Base-by-base conservation (phyloP, 768 basidiomycete species). In the Russula abietina region DNA sequence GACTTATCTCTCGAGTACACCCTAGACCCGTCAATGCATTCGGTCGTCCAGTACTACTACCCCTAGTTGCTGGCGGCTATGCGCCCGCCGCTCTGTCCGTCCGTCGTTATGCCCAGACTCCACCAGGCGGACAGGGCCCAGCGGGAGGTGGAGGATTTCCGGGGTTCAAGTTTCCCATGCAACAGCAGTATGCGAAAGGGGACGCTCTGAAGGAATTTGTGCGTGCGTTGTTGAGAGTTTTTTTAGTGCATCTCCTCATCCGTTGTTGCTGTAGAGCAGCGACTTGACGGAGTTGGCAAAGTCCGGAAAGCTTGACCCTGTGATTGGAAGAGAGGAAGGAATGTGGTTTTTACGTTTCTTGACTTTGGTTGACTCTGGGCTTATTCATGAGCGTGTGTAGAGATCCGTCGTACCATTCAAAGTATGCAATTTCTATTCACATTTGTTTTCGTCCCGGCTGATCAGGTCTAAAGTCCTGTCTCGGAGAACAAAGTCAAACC, bases 331-430 rank as follows among this genome's bases (percentile, higher is more conserved):
- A 70, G 91, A 93, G 64, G 90, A 93, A 76, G 90, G 89, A 81
- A 65, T 17, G 77, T 43, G 24, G 3, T 41, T 33, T 26, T 11
- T 4, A 12, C 12, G 19, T 30, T 32, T 17, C 16, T 19, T 43
- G 11, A 5, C 30, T 32, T 32, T 4, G 17, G 11, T 56, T 43
- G 24, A 17, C 4, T 17, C 17, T 26, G 9, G 19, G 16, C 17
- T 54, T 43, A 22, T 17, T 52, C 32, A 65, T 36, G 22, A 26
- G 4, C 16, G 30, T 24, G 8, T 28, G 19, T 70, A 80, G 93
- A 96, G 75, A 96, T 96, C 65, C 82, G 91, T 10, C 79, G 93
- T 54, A 95, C 93, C 1, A 88, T 96, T 62, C 93, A 96, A 75
- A 95, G 91, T 90, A 67, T 73, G 86, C 73, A 49, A 8, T 66